phyloP scores from a whole-genome alignment of 2,329 filamentous ascomycete genomes.

The Monilinia vaccinii-corymbosi region DNA sequence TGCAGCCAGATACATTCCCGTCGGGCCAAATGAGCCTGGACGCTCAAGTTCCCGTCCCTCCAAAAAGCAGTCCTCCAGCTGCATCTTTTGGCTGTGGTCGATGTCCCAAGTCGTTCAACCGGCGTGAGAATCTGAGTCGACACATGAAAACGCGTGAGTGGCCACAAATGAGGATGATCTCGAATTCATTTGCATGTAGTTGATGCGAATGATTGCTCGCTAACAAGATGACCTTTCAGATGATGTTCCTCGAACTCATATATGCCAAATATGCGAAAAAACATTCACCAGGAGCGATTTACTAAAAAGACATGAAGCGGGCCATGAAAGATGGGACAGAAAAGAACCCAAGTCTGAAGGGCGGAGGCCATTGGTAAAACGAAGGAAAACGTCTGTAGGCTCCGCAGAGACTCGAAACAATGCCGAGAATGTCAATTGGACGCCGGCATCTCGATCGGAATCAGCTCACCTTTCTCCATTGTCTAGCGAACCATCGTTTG shows the following conservation, averaged over 20 bases:
- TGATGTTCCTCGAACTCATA: constrained; percentile 15
- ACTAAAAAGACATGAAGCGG: constrained; percentile 20
- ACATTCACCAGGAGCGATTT: constrained; percentile 23
- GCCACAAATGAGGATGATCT: background rate
- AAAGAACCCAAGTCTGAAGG: constrained; percentile 2
- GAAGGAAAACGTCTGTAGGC: constrained; percentile 10
- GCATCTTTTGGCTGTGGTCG: background rate
- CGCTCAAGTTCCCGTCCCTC: background rate
- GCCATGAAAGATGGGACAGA: constrained; percentile 21
- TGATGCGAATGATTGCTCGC: background rate
- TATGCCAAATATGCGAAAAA: constrained; percentile 21
- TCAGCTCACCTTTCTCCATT: constrained; percentile 3
- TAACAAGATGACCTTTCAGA: constrained; percentile 10
- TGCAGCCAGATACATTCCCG: background rate
- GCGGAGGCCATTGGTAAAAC: constrained; percentile 9
- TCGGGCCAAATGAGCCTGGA: background rate
- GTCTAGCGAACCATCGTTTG: background rate
- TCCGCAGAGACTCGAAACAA: background rate
- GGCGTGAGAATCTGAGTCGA: constrained; percentile 1
- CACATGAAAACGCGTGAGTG: constrained; percentile 6
- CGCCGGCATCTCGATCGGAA: background rate
- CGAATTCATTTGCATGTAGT: background rate
- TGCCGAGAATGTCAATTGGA: background rate
- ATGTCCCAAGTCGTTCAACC: background rate
- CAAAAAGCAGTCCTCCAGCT: background rate